A percentile compares a stretch with the other conserved stretches of the same genome.
Evolutionary conservation across 2,329 filamentous ascomycete genomes (phyloP).

Genomic region (Ascochyta clinopodiicola): DNA sequence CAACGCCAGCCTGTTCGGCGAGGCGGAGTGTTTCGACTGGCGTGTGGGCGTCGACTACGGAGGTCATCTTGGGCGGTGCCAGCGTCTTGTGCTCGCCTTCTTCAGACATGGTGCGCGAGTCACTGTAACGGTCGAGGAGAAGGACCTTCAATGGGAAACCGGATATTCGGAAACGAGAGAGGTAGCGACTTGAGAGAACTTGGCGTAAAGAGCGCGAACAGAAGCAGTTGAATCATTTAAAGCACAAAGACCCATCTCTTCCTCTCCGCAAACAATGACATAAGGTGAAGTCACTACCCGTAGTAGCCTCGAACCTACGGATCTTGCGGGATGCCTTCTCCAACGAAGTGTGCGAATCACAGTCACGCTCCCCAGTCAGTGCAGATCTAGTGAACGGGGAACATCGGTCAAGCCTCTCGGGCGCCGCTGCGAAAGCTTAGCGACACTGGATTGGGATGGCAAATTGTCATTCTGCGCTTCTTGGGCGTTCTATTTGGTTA

Average conservation of each 20-base stretch:
- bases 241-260: neutral
- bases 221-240: neutral
- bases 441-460: neutral
- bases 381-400: neutral
- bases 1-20: constrained; percentile 16
- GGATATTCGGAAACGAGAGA: neutral
- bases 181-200: neutral
- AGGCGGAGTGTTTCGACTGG: constrained; percentile 19
- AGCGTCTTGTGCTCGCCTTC: constrained; percentile 13
- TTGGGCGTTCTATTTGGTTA: neutral
- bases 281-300: constrained; percentile 4
- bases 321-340: neutral
- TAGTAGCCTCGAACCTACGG: neutral
- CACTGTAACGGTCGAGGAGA: neutral
- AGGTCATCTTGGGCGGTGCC: constrained; percentile 15
- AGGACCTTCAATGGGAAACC: neutral
- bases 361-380: constrained; percentile 1
- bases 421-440: neutral
- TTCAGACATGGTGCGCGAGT: constrained; percentile 2
- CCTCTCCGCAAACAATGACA: constrained; percentile 5
- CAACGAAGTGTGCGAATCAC: neutral
- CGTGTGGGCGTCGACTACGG: constrained; percentile 13
- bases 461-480: neutral
- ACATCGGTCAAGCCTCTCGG: neutral
- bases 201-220: neutral